Evolutionary conservation across 441 rosid species (phyloP), one percentile per base, ranked within the genome.

Genomic region (Adansonia madagascariensis): DNA sequence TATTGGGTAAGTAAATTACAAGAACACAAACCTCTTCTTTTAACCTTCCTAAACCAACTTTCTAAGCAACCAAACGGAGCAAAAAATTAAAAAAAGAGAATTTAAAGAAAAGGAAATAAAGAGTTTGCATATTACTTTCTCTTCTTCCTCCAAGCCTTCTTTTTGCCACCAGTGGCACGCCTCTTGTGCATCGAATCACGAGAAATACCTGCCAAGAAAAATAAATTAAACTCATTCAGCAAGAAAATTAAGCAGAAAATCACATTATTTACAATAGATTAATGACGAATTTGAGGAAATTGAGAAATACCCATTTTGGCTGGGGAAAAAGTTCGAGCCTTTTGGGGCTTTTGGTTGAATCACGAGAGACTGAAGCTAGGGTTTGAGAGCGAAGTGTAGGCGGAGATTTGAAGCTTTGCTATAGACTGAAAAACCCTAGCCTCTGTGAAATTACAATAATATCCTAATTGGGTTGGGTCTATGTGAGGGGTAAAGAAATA

Each of bases 181-280:
- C 95, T 87, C 90, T 91, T 91, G 89, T 91, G 95, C 91, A 91
- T 88, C 6, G 92, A 89, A 84, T 88, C 93, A 82, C 95, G 91
- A 77, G 95, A 91, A 73, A 91, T 91, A 81, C 92, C 91, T 90
- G 60, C 17, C 52, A 55, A 56, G 22, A 53, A 2, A 53, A 35
- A 22, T 9, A 4, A 50, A 73, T 15, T 68, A 46, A 35, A 15
- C 17, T 11, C 67, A 57, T 20, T 46, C 2, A n/a, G 18, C 27
- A 18, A 66, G 0, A 61, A 49, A 65, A 66, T 8, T 22, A 24
- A 24, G 14, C 46, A 24, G 11, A 9, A 31, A 75, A n/a, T 17
- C n/a, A 56, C 15, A 49, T 2, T 12, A 50, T 15, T 65, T 17
- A 31, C 10, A 50, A 50, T 2, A 15, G 41, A 70, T 24, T 57